These are phyloP conservation scores for Kurtzmaniella natalensis DNA, from an alignment of 1,139 yeast genomes.

Conservation along the genomic window DNA sequence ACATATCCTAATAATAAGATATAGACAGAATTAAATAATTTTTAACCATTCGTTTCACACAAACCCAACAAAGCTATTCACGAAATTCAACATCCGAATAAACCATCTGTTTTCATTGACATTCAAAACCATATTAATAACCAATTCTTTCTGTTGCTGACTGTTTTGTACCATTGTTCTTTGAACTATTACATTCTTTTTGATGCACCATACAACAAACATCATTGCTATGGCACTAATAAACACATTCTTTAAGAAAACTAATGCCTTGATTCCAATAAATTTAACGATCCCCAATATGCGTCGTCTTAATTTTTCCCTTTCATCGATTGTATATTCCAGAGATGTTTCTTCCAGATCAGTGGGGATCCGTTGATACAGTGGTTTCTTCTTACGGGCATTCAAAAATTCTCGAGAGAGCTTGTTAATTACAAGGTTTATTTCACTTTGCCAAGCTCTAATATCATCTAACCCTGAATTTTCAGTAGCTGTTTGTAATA, in stretches of 20 bases:
- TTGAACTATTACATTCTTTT: constrained; percentile 38
- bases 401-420: constrained; percentile 34
- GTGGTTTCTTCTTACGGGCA: constrained; percentile 3
- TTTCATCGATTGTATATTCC: constrained; percentile 16
- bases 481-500: not conserved
- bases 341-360: constrained; percentile 6
- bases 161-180: constrained; percentile 34
- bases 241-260: constrained; percentile 33
- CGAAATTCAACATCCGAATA: constrained; percentile 32
- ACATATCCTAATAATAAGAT: no score
- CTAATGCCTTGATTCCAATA: constrained; percentile 26
- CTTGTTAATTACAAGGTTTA: constrained; percentile 36
- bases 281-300: constrained; percentile 21
- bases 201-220: constrained; percentile 42
- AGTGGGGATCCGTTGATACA: not conserved
- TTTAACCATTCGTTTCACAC: no score
- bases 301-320: constrained; percentile 21
- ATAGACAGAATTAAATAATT: no score
- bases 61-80: constrained; percentile 44
- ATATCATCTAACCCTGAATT: constrained; percentile 29
- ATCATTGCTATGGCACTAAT: constrained; percentile 35
- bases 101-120: constrained; percentile 47
- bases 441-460: constrained; percentile 43
- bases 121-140: constrained; percentile 42
- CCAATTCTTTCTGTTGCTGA: constrained; percentile 32